Base-by-base conservation (phyloP, 1,284 basidiomycete species). In the Cryptococcus sp. region DNA sequence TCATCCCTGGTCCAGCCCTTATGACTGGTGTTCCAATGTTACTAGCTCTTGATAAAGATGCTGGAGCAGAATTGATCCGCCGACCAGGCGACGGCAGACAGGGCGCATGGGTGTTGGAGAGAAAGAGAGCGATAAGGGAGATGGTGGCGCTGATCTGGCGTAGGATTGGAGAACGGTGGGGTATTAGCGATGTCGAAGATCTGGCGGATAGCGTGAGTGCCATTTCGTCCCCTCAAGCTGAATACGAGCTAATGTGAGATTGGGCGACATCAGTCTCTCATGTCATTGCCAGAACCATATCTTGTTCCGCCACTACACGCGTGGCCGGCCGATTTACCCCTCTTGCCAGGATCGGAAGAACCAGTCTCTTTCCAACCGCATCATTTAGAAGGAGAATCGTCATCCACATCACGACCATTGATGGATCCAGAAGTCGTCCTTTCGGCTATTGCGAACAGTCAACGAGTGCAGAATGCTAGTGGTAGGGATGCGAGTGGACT, bases 11-110 rank as follows among this genome's bases (percentile, higher is more conserved):
- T 26, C 84, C 87, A 23, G 87, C 87, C 1, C 70, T 95, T 39
- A 76, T 93, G 20, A 86, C 87, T 0, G 87, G 89, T 29, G 80
- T 91, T 37, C 93, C 94, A 1, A 93, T 95, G 88, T 78, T 98
- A 40, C 73, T 92, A 34, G 86, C 89, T 0, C 77, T 97, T 41
- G 87, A 91, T 64, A 76, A 72, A 6, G 84, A 85, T 39, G 82
- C 83, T 2, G 74, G 75, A 6, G 62, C 78, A 68, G 65, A 77
- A 69, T 57, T 83, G 40, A 69, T 82, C 29, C 62, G 67, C 75
- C 50, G 74, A 65, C 51, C 78, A 75, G 48, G 71, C 76, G 40
- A 81, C 81, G 55, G 84, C 2, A 55, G 67, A 37, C 40, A 41
- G 4, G 67, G 66, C 5, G 64, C 68, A 2, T 78, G 68, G 65